Percentiles rank a stretch among this genome's conserved stretches.
Conservation (phyloP, 2,329 filamentous ascomycete species). For the Botryosphaeria agaves region DNA sequence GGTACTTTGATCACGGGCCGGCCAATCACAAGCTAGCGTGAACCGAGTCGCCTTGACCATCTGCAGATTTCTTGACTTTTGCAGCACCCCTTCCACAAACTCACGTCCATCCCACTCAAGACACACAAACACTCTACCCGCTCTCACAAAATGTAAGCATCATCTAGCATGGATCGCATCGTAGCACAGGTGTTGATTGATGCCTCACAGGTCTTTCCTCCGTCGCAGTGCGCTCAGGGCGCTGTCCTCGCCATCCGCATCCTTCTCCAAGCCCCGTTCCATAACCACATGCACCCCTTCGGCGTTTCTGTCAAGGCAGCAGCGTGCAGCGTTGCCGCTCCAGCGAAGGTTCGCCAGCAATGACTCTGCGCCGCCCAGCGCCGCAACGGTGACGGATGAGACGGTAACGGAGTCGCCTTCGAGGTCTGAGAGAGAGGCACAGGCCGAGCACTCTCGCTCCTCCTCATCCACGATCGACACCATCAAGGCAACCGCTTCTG, state of each 20-base stretch:
- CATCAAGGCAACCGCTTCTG: slow-evolving; percentile 5
- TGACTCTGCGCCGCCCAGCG: slow-evolving; percentile 12
- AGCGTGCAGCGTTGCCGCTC: slow-evolving; percentile 19
- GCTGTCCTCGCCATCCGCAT: slow-evolving; percentile 27
- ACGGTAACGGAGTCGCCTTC: slow-evolving; percentile 15
- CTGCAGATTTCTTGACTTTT: too few species aligned
- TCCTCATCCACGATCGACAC: slow-evolving; percentile 8
- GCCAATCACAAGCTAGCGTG: too few species aligned
- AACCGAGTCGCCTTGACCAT: too few species aligned
- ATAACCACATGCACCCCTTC: slow-evolving; percentile 20
- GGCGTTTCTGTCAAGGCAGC: slow-evolving; percentile 18
- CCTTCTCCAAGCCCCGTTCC: slow-evolving; percentile 23
- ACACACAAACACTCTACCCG: too few species aligned
- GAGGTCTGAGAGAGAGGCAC: slow-evolving; percentile 10
- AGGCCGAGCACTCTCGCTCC: slow-evolving; percentile 7
- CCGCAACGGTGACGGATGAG: slow-evolving; percentile 17
- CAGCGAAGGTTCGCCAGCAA: slow-evolving; percentile 33
- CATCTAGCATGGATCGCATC: too few species aligned
- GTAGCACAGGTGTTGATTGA: too few species aligned
- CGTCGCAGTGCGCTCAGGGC: slow-evolving; percentile 40
- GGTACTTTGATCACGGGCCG: too few species aligned
- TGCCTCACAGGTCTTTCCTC: slow-evolving; percentile 42
- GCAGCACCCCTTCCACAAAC: too few species aligned
- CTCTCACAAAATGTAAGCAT: too few species aligned
- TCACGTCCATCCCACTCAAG: too few species aligned